Evolutionary conservation across 768 basidiomycete genomes (phyloP).

Genomic region (Myochromella boudieri): DNA sequence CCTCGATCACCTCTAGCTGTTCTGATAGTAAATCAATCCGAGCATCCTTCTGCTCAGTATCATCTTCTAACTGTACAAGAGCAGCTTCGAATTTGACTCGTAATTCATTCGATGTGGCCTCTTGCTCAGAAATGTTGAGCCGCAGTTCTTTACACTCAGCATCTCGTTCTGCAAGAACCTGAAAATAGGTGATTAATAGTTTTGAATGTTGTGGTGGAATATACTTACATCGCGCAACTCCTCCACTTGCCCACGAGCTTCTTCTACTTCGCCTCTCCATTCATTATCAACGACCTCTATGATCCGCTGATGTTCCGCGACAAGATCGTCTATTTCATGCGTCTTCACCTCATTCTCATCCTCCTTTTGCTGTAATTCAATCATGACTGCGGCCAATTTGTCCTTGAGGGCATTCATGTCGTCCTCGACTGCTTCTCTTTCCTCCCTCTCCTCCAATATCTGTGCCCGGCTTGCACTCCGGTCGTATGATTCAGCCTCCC

Average conservation of each 20-base stretch:
- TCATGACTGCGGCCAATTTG: conserved; percentile 75
- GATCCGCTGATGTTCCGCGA: conserved; percentile 71
- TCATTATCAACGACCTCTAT: conserved; percentile 76
- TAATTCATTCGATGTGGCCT: conserved; percentile 67
- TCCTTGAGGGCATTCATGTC: conserved; percentile 73
- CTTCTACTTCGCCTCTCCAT: conserved; percentile 88
- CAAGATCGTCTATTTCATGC: conserved; percentile 75
- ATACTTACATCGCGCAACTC: conserved; percentile 70
- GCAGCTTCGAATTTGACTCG: conserved; percentile 75
- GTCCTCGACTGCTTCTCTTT: conserved; percentile 77
- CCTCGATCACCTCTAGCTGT: conserved; percentile 82
- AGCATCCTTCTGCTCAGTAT: conserved; percentile 76
- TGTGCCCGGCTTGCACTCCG: conserved; percentile 73
- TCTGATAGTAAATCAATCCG: conserved; percentile 75
- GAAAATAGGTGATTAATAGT: conserved; percentile 9
- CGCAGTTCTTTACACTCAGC: conserved; percentile 75
- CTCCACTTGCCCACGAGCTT: conserved; percentile 74
- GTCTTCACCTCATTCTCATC: conserved; percentile 83
- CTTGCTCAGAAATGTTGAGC: conserved; percentile 71
- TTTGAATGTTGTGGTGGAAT: not conserved
- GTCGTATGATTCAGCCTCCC: conserved; percentile 64
- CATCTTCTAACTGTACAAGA: conserved; percentile 72
- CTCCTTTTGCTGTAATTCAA: conserved; percentile 84
- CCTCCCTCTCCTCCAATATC: conserved; percentile 69
- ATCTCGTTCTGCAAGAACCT: conserved; percentile 81